Conservation (phyloP, 1,284 basidiomycete species). For the Phlebopus sp. region DNA sequence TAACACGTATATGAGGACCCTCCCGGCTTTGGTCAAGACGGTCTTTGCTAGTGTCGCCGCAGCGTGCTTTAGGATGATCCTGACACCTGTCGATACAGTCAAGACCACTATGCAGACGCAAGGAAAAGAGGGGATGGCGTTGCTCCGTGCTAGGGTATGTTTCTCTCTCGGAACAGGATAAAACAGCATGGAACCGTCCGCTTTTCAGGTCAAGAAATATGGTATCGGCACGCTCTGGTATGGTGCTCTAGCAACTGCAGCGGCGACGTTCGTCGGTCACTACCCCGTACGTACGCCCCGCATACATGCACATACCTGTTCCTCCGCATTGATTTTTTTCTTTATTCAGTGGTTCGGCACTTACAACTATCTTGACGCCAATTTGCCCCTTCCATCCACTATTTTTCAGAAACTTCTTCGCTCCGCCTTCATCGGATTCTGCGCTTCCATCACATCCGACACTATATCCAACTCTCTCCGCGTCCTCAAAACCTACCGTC, state of each 20-base stretch:
- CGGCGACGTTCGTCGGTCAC: constrained; percentile 88
- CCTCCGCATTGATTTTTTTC: not conserved
- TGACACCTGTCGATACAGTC: constrained; percentile 86
- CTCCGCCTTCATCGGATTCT: constrained; percentile 86
- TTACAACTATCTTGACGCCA: constrained; percentile 75
- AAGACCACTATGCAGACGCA: constrained; percentile 93
- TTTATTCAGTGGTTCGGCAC: constrained; percentile 66
- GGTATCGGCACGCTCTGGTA: constrained; percentile 83
- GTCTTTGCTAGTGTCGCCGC: constrained; percentile 70
- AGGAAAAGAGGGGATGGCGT: constrained; percentile 62
- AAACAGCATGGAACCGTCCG: not conserved
- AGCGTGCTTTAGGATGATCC: constrained; percentile 76
- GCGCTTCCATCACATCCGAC: constrained; percentile 78
- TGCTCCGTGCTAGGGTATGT: constrained; percentile 64
- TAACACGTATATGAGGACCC: constrained; percentile 61
- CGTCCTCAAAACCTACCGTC: constrained; percentile 91
- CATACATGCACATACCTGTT: not conserved
- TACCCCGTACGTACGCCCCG: constrained; percentile 55
- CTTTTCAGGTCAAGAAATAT: constrained; percentile 59
- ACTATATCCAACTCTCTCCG: constrained; percentile 82
- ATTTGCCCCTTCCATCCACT: constrained; percentile 57
- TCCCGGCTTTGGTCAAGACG: constrained; percentile 66
- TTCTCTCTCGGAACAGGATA: not conserved
- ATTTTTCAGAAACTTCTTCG: constrained; percentile 61
- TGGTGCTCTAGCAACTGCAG: constrained; percentile 84